Base-by-base conservation (phyloP, 2,329 filamentous ascomycete species). In the Taxawa tesnikishii region DNA sequence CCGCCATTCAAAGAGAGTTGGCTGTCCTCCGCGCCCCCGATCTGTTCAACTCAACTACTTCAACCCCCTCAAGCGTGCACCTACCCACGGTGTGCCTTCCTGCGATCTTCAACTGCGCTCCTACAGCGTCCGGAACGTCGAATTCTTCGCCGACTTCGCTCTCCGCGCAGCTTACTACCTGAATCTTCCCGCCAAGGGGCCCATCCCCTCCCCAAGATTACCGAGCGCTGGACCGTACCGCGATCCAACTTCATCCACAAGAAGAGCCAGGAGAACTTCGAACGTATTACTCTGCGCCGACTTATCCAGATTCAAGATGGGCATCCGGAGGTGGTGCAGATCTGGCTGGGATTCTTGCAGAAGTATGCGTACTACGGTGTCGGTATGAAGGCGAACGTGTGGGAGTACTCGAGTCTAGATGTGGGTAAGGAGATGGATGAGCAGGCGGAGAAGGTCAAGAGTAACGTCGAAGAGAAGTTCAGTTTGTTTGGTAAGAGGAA, bases 331-430 rank as follows among this genome's bases (percentile, higher is more conserved):
- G 79, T 76, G 1, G 85, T 98, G 21, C 80, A 92, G 57, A 58
- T 87, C 16, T 98, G 90, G 90, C 63, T 98, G 37, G 85, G 84
- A 0, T 96, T 93, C 53, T 56, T 98, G 51, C 74, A 82, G 50
- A 93, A 93, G 60, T 80, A 94, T 53, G 83, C 85, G 26, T 93
- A 90, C 54, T 83, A 92, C 45, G 90, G 90, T n/a, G 79, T 96
- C 25, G 90, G 90, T 48, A 92, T 98, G 85, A 98, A 98, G 69
- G 90, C 90, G 32, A 94, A 98, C 54, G 72, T 96, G 30, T 98
- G 82, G 76, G 83, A 94, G 52, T 87, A 83, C 57, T 75, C 80
- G 48, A 70, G 71, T 36, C 25, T 57, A 31, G 44, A 53, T 18
- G 45, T 48, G 8, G 42, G 15, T 13, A 42, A 46, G 36, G 48